phyloP scores from a whole-genome alignment of 148 eudicot genomes.

The Arbutus unedo region DNA sequence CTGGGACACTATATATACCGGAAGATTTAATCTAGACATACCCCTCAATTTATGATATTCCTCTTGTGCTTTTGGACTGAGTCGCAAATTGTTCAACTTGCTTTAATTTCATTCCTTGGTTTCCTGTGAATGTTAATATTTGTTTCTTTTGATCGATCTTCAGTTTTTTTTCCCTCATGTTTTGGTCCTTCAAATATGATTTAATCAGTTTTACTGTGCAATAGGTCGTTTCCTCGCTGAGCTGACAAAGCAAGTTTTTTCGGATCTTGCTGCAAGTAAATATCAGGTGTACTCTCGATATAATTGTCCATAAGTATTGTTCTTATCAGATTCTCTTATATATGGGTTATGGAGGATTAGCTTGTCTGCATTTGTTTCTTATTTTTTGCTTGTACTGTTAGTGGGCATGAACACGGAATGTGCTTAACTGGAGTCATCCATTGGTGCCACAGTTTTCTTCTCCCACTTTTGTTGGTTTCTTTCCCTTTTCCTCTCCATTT shows the following conservation, averaged over 20 bases:
- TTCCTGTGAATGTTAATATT: background rate
- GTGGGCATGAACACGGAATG: background rate
- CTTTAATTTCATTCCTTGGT: background rate
- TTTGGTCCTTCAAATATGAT: background rate
- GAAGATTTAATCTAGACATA: background rate
- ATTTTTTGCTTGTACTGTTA: conserved; percentile 8
- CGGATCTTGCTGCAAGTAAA: conserved; percentile 89
- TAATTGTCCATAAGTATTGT: background rate
- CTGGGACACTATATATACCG: background rate
- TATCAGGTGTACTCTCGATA: conserved; percentile 62
- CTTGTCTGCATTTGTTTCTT: conserved; percentile 5
- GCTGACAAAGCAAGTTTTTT: conserved; percentile 91
- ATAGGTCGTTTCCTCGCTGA: conserved; percentile 98
- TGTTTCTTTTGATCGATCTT: background rate
- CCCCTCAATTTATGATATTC: background rate
- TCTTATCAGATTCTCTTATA: conserved; percentile 2
- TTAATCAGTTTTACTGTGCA: conserved; percentile 5
- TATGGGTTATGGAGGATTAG: background rate
- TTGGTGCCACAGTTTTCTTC: background rate
- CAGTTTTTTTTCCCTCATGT: background rate
- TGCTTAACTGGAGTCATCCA: background rate
- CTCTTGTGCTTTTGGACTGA: background rate
- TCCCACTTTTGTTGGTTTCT: background rate
- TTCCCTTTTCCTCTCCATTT: background rate
- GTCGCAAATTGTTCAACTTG: background rate